Conservation (phyloP, 495 filamentous ascomycete genomes). For the Glonium stellatum region DNA sequence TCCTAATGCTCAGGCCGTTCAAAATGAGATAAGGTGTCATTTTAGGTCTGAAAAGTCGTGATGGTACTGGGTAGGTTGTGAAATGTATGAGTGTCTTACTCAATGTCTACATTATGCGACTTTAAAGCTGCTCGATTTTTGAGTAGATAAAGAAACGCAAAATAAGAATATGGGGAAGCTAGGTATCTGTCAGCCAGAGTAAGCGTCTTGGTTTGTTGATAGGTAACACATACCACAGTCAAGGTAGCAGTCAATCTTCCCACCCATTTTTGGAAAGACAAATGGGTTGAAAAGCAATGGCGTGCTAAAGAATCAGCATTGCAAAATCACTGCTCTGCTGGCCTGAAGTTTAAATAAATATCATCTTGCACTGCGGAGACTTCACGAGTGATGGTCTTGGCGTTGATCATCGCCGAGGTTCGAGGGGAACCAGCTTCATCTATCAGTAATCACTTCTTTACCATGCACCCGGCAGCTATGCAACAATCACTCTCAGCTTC, state of each 20-base stretch:
- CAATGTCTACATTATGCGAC: constrained; percentile 53
- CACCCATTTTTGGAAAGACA: constrained; percentile 39
- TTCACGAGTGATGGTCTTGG: constrained; percentile 5
- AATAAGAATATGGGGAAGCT: constrained; percentile 68
- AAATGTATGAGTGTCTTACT: constrained; percentile 40
- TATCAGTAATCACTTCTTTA: constrained; percentile 18
- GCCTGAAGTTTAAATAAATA: not conserved
- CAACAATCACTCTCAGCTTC: not conserved
- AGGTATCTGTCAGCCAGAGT: not conserved
- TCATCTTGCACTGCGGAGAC: not conserved
- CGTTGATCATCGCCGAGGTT: constrained; percentile 19
- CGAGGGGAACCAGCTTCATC: not conserved
- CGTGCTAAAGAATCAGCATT: not conserved
- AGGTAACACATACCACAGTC: constrained; percentile 45
- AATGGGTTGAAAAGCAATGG: not conserved
- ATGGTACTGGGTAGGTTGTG: not conserved
- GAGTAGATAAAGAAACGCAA: constrained; percentile 52
- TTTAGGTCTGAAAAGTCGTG: not conserved
- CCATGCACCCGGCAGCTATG: not conserved
- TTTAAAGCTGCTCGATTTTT: constrained; percentile 47
- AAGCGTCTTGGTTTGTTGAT: not conserved
- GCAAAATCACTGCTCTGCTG: not conserved
- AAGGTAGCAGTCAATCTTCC: constrained; percentile 57
- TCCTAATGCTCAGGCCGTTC: not conserved
- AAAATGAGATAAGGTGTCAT: no score